Evolutionary conservation across 2,329 filamentous ascomycete species (phyloP), one percentile per base, ranked within the genome.

Genomic region (Xylariaceae sp.): DNA sequence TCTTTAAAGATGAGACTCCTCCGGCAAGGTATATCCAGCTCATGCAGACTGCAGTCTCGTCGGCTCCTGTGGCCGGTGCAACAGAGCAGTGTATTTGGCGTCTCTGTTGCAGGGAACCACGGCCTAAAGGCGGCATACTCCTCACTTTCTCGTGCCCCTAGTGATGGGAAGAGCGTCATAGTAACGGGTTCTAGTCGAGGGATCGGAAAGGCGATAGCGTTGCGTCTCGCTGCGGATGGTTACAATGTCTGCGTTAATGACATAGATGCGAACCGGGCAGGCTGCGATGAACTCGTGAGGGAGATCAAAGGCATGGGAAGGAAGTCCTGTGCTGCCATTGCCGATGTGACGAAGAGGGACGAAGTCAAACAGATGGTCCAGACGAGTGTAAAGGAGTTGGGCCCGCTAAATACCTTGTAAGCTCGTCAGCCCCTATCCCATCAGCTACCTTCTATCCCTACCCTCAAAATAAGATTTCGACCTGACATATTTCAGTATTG

Each of bases 201-300:
- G 19, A 86, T 84, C 60, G 85, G 85, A 45, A 83, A 82, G 64
- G 79, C 83, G 19, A 86, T 88, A 50, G 86, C 85, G 18, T 72
- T 87, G 7, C 83, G 86, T 2, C 77, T 89, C 16, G 86, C 86
- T 5, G 72, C 77, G 20, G 87, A 89, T 59, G 86, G 86, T 51
- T 89, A 89, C 72, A 78, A 85, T 61, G 75, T 90, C 48, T 87
- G 84, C 65, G 75, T 89, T 60, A 89, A 88, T 67, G 86, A 89
- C 61, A 73, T 89, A 16, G 61, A 75, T 23, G 74, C 79, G 14
- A 83, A 87, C 60, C 71, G 78, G 48, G 62, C 76, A 3, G 79
- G 74, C 1, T 81, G 83, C 57, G 79, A 86, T 49, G 76, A 80
- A 20, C 75, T 80, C 0, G 81, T 79, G 9, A 71, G 77, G 19